These are phyloP conservation scores for Phaffia rhodozyma DNA, from an alignment of 1,284 basidiomycete species.

Conservation along the genomic window DNA sequence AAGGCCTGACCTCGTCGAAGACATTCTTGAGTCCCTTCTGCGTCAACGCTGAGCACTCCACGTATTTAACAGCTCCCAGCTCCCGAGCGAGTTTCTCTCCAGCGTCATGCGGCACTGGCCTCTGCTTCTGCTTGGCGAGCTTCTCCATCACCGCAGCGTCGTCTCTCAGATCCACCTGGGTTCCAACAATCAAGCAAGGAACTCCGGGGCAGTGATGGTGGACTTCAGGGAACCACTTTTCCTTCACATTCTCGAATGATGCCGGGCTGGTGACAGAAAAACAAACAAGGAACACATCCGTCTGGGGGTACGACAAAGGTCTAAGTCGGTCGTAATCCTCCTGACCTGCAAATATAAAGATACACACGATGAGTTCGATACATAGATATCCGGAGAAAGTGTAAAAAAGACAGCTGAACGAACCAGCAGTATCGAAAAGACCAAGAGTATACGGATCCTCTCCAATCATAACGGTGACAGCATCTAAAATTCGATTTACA, in stretches of 20 bases:
- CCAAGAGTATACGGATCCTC: slow-evolving; percentile 98
- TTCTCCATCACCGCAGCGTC: slow-evolving; percentile 90
- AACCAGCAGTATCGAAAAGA: slow-evolving; percentile 94
- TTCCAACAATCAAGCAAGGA: slow-evolving; percentile 96
- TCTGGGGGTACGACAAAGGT: slow-evolving; percentile 97
- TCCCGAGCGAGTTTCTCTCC: slow-evolving; percentile 91
- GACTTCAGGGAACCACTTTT: slow-evolving; percentile 99
- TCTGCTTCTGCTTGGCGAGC: slow-evolving; percentile 87
- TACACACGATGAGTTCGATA: slow-evolving; percentile 9
- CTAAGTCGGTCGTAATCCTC: slow-evolving; percentile 99
- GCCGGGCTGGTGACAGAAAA: slow-evolving; percentile 98
- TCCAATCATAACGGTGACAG: slow-evolving; percentile 99
- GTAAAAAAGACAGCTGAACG: slow-evolving; percentile 20
- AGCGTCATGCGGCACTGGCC: slow-evolving; percentile 74
- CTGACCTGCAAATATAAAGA: slow-evolving; percentile 52
- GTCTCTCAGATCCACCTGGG: slow-evolving; percentile 93
- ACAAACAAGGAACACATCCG: slow-evolving; percentile 98
- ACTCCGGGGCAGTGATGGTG: slow-evolving; percentile 99
- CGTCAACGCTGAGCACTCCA: slow-evolving; percentile 96
- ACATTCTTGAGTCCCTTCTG: slow-evolving; percentile 99
- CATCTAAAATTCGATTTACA: slow-evolving; percentile 48
- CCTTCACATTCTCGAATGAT: slow-evolving; percentile 99
- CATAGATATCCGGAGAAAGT: slow-evolving; percentile 2
- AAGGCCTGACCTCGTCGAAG: slow-evolving; percentile 79
- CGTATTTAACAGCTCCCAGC: slow-evolving; percentile 95